Evolutionary conservation across 441 rosid genomes (phyloP), one percentile per base, ranked within the genome.

Genomic region (Populus hybrid): DNA sequence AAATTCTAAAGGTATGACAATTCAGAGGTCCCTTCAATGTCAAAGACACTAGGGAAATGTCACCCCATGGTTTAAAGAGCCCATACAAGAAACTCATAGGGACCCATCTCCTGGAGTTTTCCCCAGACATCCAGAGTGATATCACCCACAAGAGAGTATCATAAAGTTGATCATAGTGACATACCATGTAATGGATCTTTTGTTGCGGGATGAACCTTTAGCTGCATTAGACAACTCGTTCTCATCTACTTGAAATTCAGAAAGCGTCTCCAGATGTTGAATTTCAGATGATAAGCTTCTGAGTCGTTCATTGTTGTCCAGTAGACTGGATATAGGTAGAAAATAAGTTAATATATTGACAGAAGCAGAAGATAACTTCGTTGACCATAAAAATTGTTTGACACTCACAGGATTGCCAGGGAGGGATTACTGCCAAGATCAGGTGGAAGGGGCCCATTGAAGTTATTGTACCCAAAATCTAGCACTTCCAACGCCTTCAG

Each of bases 401-500:
- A 54, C 61, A 81, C 94, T 71, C 75, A 91, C 94, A 89, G 86
- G 76, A 83, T 86, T 50, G 86, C 80, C 66, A 89, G 75, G 42
- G 87, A 83, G 67, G 84, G 73, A 76, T 85, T 86, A 77, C 77
- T 82, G 80, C 69, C 75, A 81, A 89, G 82, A 38, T 86, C 82
- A 65, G 86, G 83, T 64, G 93, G 88, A 79, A 91, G 86, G 4
- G 85, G 78, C 54, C 90, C 93, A 35, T 86, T 87, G 70, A 95
- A 90, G 86, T 94, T 91, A 84, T 95, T 95, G 71, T 78, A 87
- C 85, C 93, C 91, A 84, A 95, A 83, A 83, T 95, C 99, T 90
- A 95, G 85, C 79, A 86, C 76, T 84, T 94, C 91, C 83, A 95
- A 87, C 82, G 84, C 91, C 32, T 30, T 30, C 87, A 95, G 61